A percentile compares a stretch with the other conserved stretches of the same genome.
Evolutionary conservation across 768 basidiomycete genomes (phyloP).

Genomic region (Tulasnella sp.): DNA sequence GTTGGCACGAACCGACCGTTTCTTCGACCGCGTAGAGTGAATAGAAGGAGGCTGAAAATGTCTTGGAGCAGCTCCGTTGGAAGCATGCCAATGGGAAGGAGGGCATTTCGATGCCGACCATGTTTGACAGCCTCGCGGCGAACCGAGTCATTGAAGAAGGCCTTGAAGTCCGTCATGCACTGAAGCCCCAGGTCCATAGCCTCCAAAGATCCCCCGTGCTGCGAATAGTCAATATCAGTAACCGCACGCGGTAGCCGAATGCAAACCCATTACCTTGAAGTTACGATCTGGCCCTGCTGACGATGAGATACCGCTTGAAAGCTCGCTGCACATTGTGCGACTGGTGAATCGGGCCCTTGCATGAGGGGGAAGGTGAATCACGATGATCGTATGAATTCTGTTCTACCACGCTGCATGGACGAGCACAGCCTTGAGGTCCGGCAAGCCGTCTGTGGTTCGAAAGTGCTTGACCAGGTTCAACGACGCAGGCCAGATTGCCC

Average conservation of each 20-base stretch:
- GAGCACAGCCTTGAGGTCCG: too few relatives aligned
- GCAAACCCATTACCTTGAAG: not conserved
- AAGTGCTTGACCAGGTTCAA: too few relatives aligned
- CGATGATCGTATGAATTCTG: too few relatives aligned
- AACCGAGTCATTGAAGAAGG: not conserved
- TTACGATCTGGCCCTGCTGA: not conserved
- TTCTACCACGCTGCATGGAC: too few relatives aligned
- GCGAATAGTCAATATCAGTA: not conserved
- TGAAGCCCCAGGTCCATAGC: not conserved
- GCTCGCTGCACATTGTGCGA: not conserved
- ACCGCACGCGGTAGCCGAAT: not conserved
- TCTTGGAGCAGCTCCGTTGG: not conserved
- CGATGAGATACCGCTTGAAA: not conserved
- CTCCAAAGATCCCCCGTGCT: not conserved
- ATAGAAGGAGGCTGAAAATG: not conserved
- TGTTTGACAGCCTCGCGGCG: not conserved
- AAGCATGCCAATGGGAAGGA: not conserved
- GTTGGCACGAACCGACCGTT: not conserved
- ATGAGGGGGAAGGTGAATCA: not conserved
- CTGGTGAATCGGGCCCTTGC: not conserved
- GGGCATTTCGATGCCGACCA: not conserved
- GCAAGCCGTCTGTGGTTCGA: too few relatives aligned
- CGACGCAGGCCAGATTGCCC: too few relatives aligned
- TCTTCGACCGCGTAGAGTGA: not conserved
- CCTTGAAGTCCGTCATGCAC: not conserved